Evolutionary conservation across 805 yeast genomes (phyloP), one percentile per base, ranked within the genome.

Genomic region (Yamadazyma insecticola): DNA sequence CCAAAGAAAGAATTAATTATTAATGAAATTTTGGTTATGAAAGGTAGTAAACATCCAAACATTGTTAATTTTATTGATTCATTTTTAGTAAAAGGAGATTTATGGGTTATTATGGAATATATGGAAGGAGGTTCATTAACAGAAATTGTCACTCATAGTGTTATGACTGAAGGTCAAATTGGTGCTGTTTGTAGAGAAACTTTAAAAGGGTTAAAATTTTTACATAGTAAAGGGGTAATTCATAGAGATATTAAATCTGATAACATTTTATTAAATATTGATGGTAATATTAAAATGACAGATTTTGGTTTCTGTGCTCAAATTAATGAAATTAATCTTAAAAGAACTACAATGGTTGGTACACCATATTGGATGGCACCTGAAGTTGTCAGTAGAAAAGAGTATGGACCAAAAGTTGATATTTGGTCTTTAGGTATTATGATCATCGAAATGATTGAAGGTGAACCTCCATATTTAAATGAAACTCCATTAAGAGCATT

Each of bases 301-400:
- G 98, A 92, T 61, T 86, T 86, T 55, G 95, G 95, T 1, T 92
- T 90, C 64, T 92, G 98, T 63, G 99, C 98, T 0, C 95, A 89
- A 57, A 65, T 63, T 38, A 60, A 58, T 38, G 61, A 51, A 35
- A 40, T 51, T 33, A 82, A 84, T 43, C 67, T 83, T 33, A 89
- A 90, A 57, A 78, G 99, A 55, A 88, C 96, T 3, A 92, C 99
- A 4, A 87, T 92, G 95, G 98, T 92, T 12, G 99, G 99, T 11
- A 92, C 99, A 0, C 98, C 99, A 10, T 92, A 92, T 56, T 92
- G 99, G 99, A 92, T 92, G 99, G 99, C 99, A 0, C 99, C 99
- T 1, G 99, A 92, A 57, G 96, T 92, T 32, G 96, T 92, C 16
- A 78, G 89, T 13, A 77, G 94, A 46, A 89, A 88, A 55, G 96